A percentile compares a stretch with the other conserved stretches of the same genome.
These are phyloP conservation scores for Zymoseptoria tritici DNA, from an alignment of 2,329 filamentous ascomycete species.

Conservation along the genomic window DNA sequence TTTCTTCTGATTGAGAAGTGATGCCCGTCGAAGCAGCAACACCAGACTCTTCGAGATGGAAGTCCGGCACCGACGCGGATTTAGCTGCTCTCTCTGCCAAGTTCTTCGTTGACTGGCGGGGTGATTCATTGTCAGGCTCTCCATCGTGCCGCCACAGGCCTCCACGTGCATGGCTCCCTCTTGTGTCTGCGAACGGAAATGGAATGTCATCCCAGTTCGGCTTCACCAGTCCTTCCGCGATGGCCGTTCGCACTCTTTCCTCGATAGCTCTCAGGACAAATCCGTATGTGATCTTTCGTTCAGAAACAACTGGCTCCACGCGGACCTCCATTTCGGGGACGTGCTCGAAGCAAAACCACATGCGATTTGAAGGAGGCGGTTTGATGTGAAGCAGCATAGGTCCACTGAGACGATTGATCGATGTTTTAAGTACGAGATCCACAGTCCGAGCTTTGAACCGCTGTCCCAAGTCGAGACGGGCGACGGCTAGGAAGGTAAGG, in stretches of 20 bases:
- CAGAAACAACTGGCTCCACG: conserved; percentile 93
- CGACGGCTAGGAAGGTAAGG: conserved; percentile 85
- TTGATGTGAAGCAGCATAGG: conserved; percentile 83
- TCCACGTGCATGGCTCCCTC: conserved; percentile 69
- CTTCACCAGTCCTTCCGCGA: conserved; percentile 82
- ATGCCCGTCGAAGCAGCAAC: conserved; percentile 13
- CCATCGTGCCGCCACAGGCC: conserved; percentile 64
- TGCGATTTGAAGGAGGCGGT: conserved; percentile 84
- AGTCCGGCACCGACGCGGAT: conserved; percentile 20
- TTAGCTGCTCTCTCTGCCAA: conserved; percentile 17
- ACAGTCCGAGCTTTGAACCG: conserved; percentile 88
- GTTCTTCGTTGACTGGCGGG: conserved; percentile 2
- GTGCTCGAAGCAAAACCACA: conserved; percentile 95
- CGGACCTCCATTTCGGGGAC: conserved; percentile 88
- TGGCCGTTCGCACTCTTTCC: conserved; percentile 85
- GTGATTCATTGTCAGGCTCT: conserved; percentile 3
- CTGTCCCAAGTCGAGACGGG: conserved; percentile 79
- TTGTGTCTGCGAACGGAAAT: conserved; percentile 72
- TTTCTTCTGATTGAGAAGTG: conserved; percentile 15
- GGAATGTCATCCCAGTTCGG: conserved; percentile 90
- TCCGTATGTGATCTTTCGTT: conserved; percentile 89
- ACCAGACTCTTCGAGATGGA: conserved; percentile 6
- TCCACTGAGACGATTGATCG: conserved; percentile 77
- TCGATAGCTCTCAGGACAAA: conserved; percentile 90
- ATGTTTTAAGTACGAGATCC: conserved; percentile 77